Conservation (phyloP, 179 eudicot species). For the Corrigiola litoralis region DNA sequence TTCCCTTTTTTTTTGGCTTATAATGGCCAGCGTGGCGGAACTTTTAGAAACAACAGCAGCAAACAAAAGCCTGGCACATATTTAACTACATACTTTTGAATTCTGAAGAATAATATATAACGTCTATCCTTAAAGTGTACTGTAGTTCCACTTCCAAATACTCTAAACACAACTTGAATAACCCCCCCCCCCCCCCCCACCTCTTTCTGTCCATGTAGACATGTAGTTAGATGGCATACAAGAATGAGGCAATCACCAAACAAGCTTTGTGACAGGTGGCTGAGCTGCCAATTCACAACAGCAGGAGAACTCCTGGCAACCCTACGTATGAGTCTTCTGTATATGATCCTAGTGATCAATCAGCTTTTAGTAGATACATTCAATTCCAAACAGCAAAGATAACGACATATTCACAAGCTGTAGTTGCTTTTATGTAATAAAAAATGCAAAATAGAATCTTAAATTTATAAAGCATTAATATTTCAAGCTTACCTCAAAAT, state of each 20-base stretch:
- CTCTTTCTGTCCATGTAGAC: not conserved
- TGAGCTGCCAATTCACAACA: too few relatives aligned
- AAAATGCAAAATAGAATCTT: not conserved
- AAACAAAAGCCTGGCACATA: not conserved
- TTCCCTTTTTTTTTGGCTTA: too few relatives aligned
- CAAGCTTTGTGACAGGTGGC: too few relatives aligned
- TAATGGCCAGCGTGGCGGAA: too few relatives aligned
- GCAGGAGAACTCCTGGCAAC: too few relatives aligned
- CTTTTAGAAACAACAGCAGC: too few relatives aligned
- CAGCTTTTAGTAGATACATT: too few relatives aligned
- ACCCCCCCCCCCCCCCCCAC: not conserved
- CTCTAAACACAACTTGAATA: not conserved
- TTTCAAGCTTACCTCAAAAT: slow-evolving; percentile 51
- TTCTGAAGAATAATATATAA: not conserved
- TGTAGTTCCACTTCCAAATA: too few relatives aligned
- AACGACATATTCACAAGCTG: not conserved
- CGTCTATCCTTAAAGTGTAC: not conserved
- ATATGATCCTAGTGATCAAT: too few relatives aligned
- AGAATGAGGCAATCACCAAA: too few relatives aligned
- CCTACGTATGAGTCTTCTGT: too few relatives aligned
- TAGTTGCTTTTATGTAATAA: not conserved
- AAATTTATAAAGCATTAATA: not conserved
- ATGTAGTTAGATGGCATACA: too few relatives aligned
- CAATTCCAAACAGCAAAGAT: not conserved
- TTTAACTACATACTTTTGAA: not conserved